A percentile compares a stretch with the other conserved stretches of the same genome.
These are phyloP conservation scores for Hypoxylon sp. DNA, from an alignment of 2,329 filamentous ascomycete species.

Conservation along the genomic window DNA sequence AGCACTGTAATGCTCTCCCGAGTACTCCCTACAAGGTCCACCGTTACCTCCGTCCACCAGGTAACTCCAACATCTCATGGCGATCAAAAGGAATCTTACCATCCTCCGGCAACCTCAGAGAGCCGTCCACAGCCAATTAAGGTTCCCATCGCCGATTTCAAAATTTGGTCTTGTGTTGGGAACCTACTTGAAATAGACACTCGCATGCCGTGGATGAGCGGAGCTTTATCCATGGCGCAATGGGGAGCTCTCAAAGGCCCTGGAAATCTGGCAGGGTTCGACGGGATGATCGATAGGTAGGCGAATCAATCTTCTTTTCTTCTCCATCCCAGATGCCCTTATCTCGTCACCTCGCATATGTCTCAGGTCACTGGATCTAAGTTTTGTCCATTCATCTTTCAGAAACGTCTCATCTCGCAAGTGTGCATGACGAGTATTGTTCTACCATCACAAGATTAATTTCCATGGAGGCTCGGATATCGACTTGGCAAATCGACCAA, in stretches of 20 bases:
- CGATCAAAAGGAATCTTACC: constrained; percentile 45
- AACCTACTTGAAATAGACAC: constrained; percentile 79
- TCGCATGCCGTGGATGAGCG: constrained; percentile 93
- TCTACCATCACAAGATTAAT: constrained; percentile 43
- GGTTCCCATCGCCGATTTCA: constrained; percentile 81
- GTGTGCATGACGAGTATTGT: constrained; percentile 52
- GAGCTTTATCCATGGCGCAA: constrained; percentile 81
- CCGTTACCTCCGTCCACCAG: constrained; percentile 43
- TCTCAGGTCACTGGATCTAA: constrained; percentile 62
- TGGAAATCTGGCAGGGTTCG: constrained; percentile 79
- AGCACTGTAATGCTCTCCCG: constrained; percentile 76
- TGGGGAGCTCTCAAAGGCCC: constrained; percentile 81
- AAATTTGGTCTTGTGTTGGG: constrained; percentile 80
- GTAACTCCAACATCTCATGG: constrained; percentile 49
- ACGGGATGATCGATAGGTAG: constrained; percentile 93
- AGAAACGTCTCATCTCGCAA: constrained; percentile 52
- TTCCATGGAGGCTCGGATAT: constrained; percentile 40
- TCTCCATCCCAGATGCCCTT: constrained; percentile 39
- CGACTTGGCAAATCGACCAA: constrained; percentile 39
- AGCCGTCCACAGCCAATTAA: constrained; percentile 53
- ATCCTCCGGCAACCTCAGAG: constrained; percentile 42
- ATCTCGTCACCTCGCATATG: constrained; percentile 62
- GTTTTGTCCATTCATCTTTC: constrained; percentile 57
- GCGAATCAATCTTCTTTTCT: constrained; percentile 59
- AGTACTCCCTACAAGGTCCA: constrained; percentile 71